Conservation (phyloP, 164 flowering plant genomes). For the Macadamia integrifolia region DNA sequence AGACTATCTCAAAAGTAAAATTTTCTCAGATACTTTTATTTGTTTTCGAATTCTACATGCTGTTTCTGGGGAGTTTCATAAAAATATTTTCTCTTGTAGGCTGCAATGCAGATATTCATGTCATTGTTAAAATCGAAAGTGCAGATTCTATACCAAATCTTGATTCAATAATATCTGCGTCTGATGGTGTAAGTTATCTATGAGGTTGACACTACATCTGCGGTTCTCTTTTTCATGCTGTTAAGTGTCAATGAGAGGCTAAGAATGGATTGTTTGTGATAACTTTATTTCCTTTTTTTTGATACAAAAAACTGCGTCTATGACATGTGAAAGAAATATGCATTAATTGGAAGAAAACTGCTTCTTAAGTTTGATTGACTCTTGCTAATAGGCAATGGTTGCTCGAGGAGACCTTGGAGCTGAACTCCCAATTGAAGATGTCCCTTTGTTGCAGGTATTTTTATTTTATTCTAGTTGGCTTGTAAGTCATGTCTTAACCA, state of each 20-base stretch:
- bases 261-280: background rate
- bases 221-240: background rate
- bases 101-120: slow-evolving; percentile 78
- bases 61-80: too few relatives aligned
- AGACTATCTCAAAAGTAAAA: slow-evolving; percentile 77
- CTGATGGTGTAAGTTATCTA: slow-evolving; percentile 77
- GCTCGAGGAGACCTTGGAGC: slow-evolving; percentile 99
- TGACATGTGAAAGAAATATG: background rate
- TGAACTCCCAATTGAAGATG: slow-evolving; percentile 96
- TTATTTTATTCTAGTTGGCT: background rate
- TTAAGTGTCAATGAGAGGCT: background rate
- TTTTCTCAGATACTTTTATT: background rate
- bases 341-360: background rate
- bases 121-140: slow-evolving; percentile 89
- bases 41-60: too few relatives aligned
- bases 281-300: background rate
- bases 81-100: slow-evolving; percentile 34
- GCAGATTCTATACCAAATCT: slow-evolving; percentile 96
- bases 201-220: background rate
- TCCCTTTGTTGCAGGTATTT: slow-evolving; percentile 87
- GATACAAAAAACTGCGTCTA: background rate
- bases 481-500: background rate
- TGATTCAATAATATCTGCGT: slow-evolving; percentile 81
- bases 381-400: slow-evolving; percentile 78
- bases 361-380: background rate